Conservation (phyloP, 257 asterid species). For the Lavandula angustifolia region DNA sequence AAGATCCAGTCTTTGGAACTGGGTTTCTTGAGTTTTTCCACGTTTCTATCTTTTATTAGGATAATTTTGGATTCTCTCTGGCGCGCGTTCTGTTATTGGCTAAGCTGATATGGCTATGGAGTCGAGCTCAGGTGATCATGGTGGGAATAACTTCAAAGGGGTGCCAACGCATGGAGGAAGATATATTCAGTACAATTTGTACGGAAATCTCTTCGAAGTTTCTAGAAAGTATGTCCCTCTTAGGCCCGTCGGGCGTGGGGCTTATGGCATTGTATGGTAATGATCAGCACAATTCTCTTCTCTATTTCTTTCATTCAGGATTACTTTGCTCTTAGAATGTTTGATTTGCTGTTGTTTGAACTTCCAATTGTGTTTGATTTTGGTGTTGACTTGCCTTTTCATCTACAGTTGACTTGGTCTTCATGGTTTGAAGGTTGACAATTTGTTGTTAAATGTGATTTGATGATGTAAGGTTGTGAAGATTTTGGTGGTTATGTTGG, state of each 20-base stretch:
- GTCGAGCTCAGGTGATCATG: conserved; percentile 60
- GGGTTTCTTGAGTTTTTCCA: conserved; percentile 26
- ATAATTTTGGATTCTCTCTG: background rate
- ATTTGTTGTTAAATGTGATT: conserved; percentile 3
- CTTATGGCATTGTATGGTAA: conserved; percentile 72
- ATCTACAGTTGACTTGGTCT: conserved; percentile 24
- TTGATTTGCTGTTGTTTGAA: background rate
- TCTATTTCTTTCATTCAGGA: conserved; percentile 10
- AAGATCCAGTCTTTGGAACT: conserved; percentile 31
- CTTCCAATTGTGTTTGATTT: background rate
- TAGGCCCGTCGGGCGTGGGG: conserved; percentile 76
- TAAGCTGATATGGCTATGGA: conserved; percentile 39
- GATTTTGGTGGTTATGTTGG: conserved; percentile 8
- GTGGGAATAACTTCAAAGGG: conserved; percentile 54
- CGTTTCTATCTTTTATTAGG: background rate
- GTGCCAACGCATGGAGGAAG: conserved; percentile 62
- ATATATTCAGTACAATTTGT: conserved; percentile 61
- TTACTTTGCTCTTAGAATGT: conserved; percentile 2
- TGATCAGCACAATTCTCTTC: background rate
- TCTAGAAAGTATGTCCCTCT: conserved; percentile 63
- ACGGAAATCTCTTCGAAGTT: conserved; percentile 70
- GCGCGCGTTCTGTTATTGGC: background rate
- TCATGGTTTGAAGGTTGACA: background rate
- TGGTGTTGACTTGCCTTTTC: conserved; percentile 14
- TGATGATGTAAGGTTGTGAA: conserved; percentile 10